Conservation (phyloP, 2,329 filamentous ascomycete genomes). For the Xylariaceae sp. region DNA sequence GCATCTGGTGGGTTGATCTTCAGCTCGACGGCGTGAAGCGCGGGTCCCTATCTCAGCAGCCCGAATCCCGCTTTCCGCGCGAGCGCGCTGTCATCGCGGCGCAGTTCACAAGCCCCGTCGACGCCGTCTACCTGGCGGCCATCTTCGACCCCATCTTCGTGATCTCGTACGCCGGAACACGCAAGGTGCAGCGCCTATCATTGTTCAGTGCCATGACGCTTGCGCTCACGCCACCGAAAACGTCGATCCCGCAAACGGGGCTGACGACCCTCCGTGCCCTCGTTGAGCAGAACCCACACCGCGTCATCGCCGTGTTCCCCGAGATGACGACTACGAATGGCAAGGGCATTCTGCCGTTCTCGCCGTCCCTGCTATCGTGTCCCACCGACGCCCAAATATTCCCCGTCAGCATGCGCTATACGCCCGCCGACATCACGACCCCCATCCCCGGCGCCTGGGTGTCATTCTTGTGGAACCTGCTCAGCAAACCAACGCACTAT, state of each 20-base stretch:
- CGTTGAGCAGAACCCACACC: constrained; percentile 70
- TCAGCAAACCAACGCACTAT: constrained; percentile 84
- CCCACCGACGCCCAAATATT: constrained; percentile 78
- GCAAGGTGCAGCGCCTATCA: constrained; percentile 77
- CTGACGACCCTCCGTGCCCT: constrained; percentile 70
- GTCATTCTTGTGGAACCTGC: constrained; percentile 83
- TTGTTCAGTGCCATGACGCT: constrained; percentile 77
- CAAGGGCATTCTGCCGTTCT: constrained; percentile 84
- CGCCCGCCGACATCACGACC: constrained; percentile 87
- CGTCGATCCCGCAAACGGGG: constrained; percentile 50
- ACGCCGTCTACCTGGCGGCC: constrained; percentile 90
- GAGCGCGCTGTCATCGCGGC: constrained; percentile 84
- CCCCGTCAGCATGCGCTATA: constrained; percentile 88
- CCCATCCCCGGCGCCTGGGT: constrained; percentile 78
- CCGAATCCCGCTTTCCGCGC: constrained; percentile 75
- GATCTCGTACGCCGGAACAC: constrained; percentile 76
- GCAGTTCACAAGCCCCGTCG: constrained; percentile 90
- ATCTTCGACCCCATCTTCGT: constrained; percentile 98
- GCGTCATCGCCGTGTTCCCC: constrained; percentile 86
- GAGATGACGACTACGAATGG: constrained; percentile 96
- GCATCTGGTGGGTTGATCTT: constrained; percentile 98
- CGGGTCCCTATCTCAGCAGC: constrained; percentile 81
- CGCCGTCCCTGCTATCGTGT: constrained; percentile 74
- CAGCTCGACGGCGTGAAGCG: constrained; percentile 96
- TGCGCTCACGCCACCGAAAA: constrained; percentile 65